These are phyloP conservation scores for Aspergillus ibericus DNA, from an alignment of 2,329 filamentous ascomycete genomes.

Conservation along the genomic window DNA sequence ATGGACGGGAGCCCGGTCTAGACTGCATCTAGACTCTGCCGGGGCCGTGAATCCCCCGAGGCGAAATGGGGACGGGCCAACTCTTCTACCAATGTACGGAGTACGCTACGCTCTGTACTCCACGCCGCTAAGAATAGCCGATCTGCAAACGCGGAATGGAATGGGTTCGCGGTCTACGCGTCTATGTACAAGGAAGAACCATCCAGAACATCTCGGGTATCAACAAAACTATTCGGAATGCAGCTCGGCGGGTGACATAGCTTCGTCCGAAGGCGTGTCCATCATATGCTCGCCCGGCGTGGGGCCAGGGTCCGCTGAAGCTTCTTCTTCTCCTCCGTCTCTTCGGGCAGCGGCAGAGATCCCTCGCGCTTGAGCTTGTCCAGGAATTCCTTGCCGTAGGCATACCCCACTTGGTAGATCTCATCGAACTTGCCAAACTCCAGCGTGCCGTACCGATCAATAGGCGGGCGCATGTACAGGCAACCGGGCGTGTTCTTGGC, in stretches of 20 bases:
- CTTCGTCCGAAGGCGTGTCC: neutral
- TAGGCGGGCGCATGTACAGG: slow-evolving; percentile 92
- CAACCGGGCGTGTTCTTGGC: slow-evolving; percentile 90
- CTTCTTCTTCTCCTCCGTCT: slow-evolving; percentile 74
- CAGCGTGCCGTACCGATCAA: slow-evolving; percentile 88
- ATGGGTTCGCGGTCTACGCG: neutral
- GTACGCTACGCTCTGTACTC: too few species aligned
- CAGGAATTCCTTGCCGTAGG: slow-evolving; percentile 79
- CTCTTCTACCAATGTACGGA: too few species aligned
- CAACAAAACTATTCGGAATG: neutral
- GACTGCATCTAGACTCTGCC: neutral
- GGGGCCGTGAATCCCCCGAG: neutral
- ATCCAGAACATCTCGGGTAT: neutral
- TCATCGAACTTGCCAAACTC: slow-evolving; percentile 98
- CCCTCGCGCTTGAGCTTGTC: slow-evolving; percentile 75
- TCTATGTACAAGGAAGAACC: neutral
- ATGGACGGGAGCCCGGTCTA: neutral
- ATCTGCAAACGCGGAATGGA: too few species aligned
- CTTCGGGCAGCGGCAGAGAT: slow-evolving; percentile 67
- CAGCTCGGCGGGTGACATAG: neutral
- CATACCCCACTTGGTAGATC: slow-evolving; percentile 86
- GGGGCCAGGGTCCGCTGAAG: slow-evolving; percentile 77
- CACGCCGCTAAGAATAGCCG: too few species aligned
- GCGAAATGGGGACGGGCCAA: neutral
- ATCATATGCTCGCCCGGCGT: slow-evolving; percentile 68